Evolutionary conservation across 768 basidiomycete species (phyloP).

Genomic region (Lentinula aciculospora): DNA sequence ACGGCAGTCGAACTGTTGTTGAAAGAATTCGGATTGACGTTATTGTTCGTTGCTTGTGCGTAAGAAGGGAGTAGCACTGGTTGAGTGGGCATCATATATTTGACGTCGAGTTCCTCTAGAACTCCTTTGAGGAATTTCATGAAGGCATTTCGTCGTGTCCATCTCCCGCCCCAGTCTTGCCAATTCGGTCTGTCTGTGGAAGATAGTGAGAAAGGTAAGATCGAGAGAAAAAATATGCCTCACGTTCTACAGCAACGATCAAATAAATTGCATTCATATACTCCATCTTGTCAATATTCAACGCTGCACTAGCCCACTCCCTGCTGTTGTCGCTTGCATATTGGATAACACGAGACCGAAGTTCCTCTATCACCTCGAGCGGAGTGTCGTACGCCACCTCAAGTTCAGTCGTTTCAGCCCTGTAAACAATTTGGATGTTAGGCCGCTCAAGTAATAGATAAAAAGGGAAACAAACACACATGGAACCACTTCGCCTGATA

Average conservation of each 20-base stretch:
- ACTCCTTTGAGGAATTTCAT: conserved; percentile 70
- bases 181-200: conserved; percentile 67
- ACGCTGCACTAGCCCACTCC: conserved; percentile 61
- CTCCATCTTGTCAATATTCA: conserved; percentile 79
- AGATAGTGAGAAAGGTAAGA: not conserved
- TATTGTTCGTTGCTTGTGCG: conserved; percentile 8
- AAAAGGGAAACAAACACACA: conserved; percentile 34
- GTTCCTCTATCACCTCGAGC: conserved; percentile 62
- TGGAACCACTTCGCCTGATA: conserved; percentile 66
- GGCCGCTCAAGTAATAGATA: not conserved
- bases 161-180: conserved; percentile 85
- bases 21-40: not conserved
- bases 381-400: conserved; percentile 67
- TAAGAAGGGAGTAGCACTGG: conserved; percentile 51
- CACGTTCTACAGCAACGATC: conserved; percentile 67
- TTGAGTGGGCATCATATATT: conserved; percentile 68
- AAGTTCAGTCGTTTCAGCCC: conserved; percentile 67
- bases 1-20: not conserved
- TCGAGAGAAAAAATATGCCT: not conserved
- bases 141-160: conserved; percentile 67
- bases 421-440: conserved; percentile 10
- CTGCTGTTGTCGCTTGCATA: conserved; percentile 62
- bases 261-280: conserved; percentile 68
- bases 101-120: conserved; percentile 70
- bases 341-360: conserved; percentile 49